Evolutionary conservation across 1,284 basidiomycete genomes (phyloP), one percentile per base, ranked within the genome.

Genomic region (Thelephora terrestris): DNA sequence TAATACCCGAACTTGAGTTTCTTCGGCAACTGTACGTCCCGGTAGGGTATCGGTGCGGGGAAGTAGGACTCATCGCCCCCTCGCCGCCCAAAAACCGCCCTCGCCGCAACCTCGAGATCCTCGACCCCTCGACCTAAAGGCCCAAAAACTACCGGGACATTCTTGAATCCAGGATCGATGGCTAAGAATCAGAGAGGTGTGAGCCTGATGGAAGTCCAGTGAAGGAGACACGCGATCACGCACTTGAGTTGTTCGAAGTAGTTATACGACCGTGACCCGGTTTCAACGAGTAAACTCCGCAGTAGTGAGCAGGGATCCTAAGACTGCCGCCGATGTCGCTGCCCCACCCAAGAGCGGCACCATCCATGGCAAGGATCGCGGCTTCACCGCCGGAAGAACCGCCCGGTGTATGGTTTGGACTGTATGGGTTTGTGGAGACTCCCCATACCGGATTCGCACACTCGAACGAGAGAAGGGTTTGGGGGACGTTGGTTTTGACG

Each of bases 401-500:
- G 20, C 91, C 90, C 46, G 72, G 76, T 0, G 82, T 84, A 57
- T 83, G 81, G 1, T 68, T 61, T 9, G 71, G 62, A 50, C 74
- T 76, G 66, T 80, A 80, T 0, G 91, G 90, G 59, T 92, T 91
- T 27, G 68, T 67, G 0, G 87, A 80, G 12, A 73, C 67, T 0
- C 89, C 89, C 71, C 83, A 94, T 5, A 93, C 64, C 2, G 89
- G 86, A 60, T 94, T 94, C n/a, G 64, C 66, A 59, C 89, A 91
- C 64, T 95, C 91, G 57, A 91, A 92, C 2, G 85, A 77, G 51
- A 93, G 77, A 73, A 94, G 79, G 0, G 88, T 90, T 65, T 92
- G 85, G 2, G 80, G 76, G 17, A 86, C 72, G 60, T 93, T 93
- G n/a, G 82, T 87, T 62, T 87, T 86, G 59, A 71, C 75, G 52